Evolutionary conservation across 2,329 filamentous ascomycete genomes (phyloP).

Genomic region (Ascochyta lentis): DNA sequence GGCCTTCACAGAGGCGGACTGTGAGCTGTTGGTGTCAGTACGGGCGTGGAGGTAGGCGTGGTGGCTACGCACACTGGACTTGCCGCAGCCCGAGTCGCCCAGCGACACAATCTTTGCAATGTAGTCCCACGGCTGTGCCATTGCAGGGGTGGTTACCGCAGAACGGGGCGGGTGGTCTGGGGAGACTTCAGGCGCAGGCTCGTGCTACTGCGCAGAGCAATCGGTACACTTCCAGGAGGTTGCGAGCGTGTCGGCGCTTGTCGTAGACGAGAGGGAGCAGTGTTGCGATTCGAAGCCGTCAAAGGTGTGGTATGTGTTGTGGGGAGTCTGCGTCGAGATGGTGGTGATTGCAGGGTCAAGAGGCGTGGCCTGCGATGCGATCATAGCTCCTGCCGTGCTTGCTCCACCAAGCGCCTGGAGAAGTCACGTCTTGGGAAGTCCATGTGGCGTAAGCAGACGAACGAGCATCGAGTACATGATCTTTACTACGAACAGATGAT

Average conservation of each 20-base stretch:
- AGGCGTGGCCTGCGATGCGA: conserved; percentile 22
- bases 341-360: conserved; percentile 14
- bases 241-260: neutral
- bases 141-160: conserved; percentile 29
- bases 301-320: neutral
- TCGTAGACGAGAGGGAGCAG: neutral
- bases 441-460: neutral
- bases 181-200: conserved; percentile 5
- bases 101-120: conserved; percentile 99
- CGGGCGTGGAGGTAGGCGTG: neutral
- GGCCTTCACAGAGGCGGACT: conserved; percentile 93
- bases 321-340: conserved; percentile 3
- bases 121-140: conserved; percentile 87
- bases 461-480: neutral
- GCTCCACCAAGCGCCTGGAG: conserved; percentile 1
- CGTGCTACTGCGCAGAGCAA: neutral
- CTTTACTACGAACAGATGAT: neutral
- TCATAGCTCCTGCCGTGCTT: conserved; percentile 25
- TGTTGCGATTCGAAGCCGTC: neutral
- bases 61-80: conserved; percentile 68
- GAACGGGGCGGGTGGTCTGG: conserved; percentile 12
- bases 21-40: conserved; percentile 66
- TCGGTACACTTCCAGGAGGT: neutral
- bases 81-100: conserved; percentile 94
- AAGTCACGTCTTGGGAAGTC: conserved; percentile 11